A percentile compares a stretch with the other conserved stretches of the same genome.
These are phyloP conservation scores for Sporisorium exsertum DNA, from an alignment of 1,284 basidiomycete species.

Conservation along the genomic window DNA sequence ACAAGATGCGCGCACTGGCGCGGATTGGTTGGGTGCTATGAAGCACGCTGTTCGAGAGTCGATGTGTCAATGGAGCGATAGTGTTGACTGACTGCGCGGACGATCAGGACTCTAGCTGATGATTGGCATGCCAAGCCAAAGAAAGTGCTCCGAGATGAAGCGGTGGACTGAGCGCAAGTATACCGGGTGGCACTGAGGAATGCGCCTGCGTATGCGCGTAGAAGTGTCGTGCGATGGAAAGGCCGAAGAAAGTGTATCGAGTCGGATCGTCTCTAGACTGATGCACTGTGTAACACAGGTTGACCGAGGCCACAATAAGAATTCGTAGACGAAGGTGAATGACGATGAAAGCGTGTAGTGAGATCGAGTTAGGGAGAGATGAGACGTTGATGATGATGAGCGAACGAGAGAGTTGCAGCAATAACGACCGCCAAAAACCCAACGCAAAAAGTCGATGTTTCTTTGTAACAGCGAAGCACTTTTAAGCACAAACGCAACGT, in stretches of 20 bases:
- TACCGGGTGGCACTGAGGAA: background rate
- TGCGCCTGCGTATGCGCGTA: background rate
- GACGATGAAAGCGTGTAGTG: background rate
- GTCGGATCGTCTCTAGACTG: background rate
- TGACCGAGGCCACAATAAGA: background rate
- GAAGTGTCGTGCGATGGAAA: constrained; percentile 11
- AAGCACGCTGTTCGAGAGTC: background rate
- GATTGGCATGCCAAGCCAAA: constrained; percentile 1
- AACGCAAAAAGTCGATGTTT: background rate
- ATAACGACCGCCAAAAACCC: background rate
- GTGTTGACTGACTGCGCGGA: background rate
- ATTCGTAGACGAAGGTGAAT: background rate
- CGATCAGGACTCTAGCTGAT: background rate
- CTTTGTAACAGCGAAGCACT: too few species aligned
- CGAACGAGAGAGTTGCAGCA: background rate
- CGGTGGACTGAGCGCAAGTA: background rate
- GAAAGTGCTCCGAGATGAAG: background rate
- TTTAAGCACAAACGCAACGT: background rate
- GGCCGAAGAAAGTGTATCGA: background rate
- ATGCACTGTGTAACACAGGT: background rate
- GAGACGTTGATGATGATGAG: constrained; percentile 7
- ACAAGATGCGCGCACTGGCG: background rate
- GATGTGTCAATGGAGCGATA: background rate
- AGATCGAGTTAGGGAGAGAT: background rate
- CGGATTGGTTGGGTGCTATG: background rate